Percentiles rank a stretch among this genome's conserved stretches.
Conservation (phyloP, 495 filamentous ascomycete species). For the Cercophora scortea region DNA sequence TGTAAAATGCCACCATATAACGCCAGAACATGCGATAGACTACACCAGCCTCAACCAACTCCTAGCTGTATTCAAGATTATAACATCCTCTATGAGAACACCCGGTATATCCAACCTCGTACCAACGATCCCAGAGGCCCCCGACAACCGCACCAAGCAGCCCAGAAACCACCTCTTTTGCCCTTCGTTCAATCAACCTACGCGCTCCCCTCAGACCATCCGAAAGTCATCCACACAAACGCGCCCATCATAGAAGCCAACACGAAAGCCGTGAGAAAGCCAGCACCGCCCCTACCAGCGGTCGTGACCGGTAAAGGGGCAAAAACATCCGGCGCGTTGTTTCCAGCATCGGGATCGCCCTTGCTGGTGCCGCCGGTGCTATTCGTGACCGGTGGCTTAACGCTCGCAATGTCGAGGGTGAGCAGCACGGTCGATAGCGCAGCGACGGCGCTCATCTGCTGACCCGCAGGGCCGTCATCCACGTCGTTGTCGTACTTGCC, state of each 20-base stretch:
- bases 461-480: constrained; percentile 44
- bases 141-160: too few species aligned
- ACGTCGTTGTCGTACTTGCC: constrained; percentile 44
- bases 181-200: too few species aligned
- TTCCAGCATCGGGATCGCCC: constrained; percentile 61
- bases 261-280: constrained; percentile 45
- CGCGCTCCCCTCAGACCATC: constrained; percentile 4
- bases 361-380: constrained; percentile 63
- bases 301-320: constrained; percentile 26
- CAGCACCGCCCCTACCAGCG: constrained; percentile 52
- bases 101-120: too few species aligned
- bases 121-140: too few species aligned
- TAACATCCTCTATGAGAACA: too few species aligned
- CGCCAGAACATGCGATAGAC: too few species aligned
- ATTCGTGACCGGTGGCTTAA: constrained; percentile 50
- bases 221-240: constrained; percentile 24
- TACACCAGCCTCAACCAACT: too few species aligned
- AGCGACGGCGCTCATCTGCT: constrained; percentile 62
- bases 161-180: too few species aligned
- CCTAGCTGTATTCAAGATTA: too few species aligned
- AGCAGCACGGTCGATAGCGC: constrained; percentile 50
- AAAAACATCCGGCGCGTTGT: not conserved
- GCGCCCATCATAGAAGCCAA: constrained; percentile 18
- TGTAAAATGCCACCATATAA: too few species aligned
- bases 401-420: constrained; percentile 2